Base-by-base conservation (phyloP, 495 filamentous ascomycete genomes). In the Penicillium pancosmium region DNA sequence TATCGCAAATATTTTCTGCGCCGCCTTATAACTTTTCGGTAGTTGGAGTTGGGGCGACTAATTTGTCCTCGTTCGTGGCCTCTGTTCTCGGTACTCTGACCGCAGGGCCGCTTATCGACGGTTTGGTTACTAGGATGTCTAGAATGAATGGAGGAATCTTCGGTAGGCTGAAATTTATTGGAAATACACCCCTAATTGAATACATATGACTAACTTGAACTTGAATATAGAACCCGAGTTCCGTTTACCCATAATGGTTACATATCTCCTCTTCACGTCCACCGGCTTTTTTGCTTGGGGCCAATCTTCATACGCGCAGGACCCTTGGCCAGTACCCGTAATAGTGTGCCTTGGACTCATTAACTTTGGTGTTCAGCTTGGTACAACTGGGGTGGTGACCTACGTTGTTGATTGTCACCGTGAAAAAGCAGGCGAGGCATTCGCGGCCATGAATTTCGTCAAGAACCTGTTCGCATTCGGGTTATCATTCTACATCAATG, bases 251-350 rank as follows among this genome's bases (percentile, higher is more conserved):
- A 68, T 78, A 54, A 75, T 80, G 68, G 35, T 73, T 1, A 72
- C 75, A 5, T 73, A 72, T 49, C 66, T 78, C 15, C 52, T 75
- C 23, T 72, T 79, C 55, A 76, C 74, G 2, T 70, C 73, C 31
- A 72, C 73, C 0, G 75, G 74, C 16, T 79, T 79, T 72, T 79
- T 78, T 58, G 77, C 75, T 18, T 77, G 74, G 69, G 76, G 76
- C 18, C 69, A 74, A 55, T 65, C 68, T 4, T 60, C 67, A 15
- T 55, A 53, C 40, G 60, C 48, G 15, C 61, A 65, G 12, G 64
- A 72, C 50, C 64, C 66, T n/a, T 72, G 69, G 69, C 65, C 76
- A 3, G 68, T 78, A 1, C 74, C 76, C 4, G 73, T 79, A 0
- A 68, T 81, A 49, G 68, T 81, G 8, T 73, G 72, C 36, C 65